phyloP scores from a whole-genome alignment of 169 alveolate genomes.

The Plasmodium berghei region DNA sequence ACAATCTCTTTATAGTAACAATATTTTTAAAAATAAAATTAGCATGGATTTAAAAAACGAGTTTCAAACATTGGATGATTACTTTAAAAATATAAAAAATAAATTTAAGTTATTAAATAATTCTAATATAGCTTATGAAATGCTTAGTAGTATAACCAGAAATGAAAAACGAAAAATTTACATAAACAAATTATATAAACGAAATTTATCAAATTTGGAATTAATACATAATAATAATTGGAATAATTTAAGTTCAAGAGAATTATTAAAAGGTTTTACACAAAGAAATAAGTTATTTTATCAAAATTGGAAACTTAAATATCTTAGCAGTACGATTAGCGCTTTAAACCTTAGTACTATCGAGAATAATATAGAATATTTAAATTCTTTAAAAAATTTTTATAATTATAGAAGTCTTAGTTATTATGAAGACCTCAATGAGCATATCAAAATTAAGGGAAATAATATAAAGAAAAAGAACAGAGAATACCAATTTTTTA shows the following conservation, averaged over 20 bases:
- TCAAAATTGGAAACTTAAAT: too few species aligned
- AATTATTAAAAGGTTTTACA: too few species aligned
- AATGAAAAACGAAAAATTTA: constrained; percentile 5
- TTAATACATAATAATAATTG: too few species aligned
- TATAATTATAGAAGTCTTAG: constrained; percentile 5
- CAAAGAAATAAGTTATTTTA: too few species aligned
- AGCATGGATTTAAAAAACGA: neutral
- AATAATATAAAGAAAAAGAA: constrained; percentile 17
- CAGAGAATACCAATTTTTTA: constrained; percentile 40
- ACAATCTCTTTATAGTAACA: constrained; percentile 1
- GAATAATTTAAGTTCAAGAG: too few species aligned
- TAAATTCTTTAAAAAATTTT: neutral
- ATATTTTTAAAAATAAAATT: constrained; percentile 1
- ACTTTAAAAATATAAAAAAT: constrained; percentile 13
- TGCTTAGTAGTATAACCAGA: neutral
- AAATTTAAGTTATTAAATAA: constrained; percentile 3
- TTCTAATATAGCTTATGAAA: constrained; percentile 1
- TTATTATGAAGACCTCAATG: neutral
- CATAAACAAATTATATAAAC: neutral
- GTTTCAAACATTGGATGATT: neutral
- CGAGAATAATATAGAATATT: too few species aligned
- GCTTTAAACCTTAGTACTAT: neutral
- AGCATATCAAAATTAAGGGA: neutral
- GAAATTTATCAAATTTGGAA: neutral
- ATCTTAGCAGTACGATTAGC: neutral